A percentile compares a stretch with the other conserved stretches of the same genome.
Evolutionary conservation across 805 yeast species (phyloP).

Genomic region (Candida takata): DNA sequence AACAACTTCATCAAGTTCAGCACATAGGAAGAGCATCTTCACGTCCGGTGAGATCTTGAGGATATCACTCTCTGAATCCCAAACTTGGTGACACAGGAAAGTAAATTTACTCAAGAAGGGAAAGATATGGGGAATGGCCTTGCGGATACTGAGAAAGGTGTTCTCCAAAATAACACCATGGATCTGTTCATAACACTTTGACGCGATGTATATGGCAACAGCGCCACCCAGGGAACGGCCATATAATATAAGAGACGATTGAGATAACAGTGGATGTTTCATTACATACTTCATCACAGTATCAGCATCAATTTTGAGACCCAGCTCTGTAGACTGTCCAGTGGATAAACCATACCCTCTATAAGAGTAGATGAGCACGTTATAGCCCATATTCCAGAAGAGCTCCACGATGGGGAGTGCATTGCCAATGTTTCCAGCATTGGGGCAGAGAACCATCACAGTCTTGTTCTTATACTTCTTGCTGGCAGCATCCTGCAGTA

Average conservation of each 20-base stretch:
- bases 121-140: constrained; percentile 66
- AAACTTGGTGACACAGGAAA: constrained; percentile 62
- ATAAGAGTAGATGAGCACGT: constrained; percentile 80
- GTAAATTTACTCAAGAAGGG: constrained; percentile 56
- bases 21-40: constrained; percentile 69
- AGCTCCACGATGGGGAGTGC: constrained; percentile 72
- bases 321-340: constrained; percentile 70
- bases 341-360: constrained; percentile 82
- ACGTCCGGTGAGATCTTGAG: constrained; percentile 40
- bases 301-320: constrained; percentile 78
- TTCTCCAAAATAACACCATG: constrained; percentile 76
- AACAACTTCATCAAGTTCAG: constrained; percentile 78
- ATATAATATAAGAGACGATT: constrained; percentile 56
- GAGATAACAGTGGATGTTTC: constrained; percentile 43
- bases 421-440: constrained; percentile 95
- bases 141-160: constrained; percentile 71
- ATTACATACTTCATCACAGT: constrained; percentile 55
- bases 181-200: constrained; percentile 43
- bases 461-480: constrained; percentile 45
- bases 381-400: constrained; percentile 59
- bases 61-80: constrained; percentile 72
- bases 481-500: constrained; percentile 38
- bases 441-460: constrained; percentile 74
- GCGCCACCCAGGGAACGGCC: constrained; percentile 97
- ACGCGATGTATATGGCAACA: constrained; percentile 76